Conservation (phyloP, 1,284 basidiomycete species). For the Malassezia slooffiae region DNA sequence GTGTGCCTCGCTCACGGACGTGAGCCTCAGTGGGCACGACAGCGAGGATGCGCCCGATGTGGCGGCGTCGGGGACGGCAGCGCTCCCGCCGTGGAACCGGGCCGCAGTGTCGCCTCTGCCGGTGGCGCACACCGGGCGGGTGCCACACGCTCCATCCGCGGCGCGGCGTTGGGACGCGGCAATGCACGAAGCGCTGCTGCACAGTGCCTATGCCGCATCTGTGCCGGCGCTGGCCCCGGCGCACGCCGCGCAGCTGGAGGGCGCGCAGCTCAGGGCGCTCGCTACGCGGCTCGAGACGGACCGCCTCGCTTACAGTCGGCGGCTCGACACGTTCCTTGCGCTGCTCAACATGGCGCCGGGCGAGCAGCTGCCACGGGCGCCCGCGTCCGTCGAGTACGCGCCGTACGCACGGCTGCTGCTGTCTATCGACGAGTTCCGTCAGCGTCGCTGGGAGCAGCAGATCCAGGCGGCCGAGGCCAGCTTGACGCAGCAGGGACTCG, state of each 20-base stretch:
- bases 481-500: too few species aligned
- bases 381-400: conserved; percentile 7
- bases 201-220: too few species aligned
- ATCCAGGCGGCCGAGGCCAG: background rate
- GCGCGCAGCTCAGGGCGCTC: too few species aligned
- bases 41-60: background rate
- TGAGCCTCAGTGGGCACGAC: background rate
- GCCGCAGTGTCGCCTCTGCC: conserved; percentile 1
- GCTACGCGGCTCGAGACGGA: conserved; percentile 5
- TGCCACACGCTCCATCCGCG: too few species aligned
- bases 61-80: background rate
- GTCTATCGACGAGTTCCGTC: background rate
- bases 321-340: background rate
- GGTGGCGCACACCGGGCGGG: too few species aligned
- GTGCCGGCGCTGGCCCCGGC: too few species aligned
- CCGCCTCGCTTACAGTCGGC: background rate
- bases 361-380: conserved; percentile 8
- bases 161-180: too few species aligned
- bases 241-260: too few species aligned
- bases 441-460: background rate
- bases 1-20: background rate
- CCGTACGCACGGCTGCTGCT: conserved; percentile 8
- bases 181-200: too few species aligned
- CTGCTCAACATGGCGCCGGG: conserved; percentile 2
- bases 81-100: conserved; percentile 7